These are phyloP conservation scores for Cystobasidium tubakii DNA, from an alignment of 768 basidiomycete species.

Conservation along the genomic window DNA sequence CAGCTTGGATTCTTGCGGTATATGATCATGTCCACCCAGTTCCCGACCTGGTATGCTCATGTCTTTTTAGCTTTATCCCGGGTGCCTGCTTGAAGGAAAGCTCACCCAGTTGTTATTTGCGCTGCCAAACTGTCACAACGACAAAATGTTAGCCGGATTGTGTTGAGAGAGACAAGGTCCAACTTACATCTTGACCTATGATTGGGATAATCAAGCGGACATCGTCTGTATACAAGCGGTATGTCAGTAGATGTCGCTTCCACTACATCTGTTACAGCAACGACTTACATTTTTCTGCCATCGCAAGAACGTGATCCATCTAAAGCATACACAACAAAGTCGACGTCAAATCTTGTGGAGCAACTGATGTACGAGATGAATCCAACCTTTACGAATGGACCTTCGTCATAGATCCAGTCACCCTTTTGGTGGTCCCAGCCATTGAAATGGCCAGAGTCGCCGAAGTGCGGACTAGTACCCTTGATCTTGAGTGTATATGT, in stretches of 20 bases:
- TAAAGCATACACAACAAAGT: neutral
- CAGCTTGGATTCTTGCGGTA: conserved; percentile 33
- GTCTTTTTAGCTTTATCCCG: neutral
- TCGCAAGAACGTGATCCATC: conserved; percentile 22
- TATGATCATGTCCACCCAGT: conserved; percentile 28
- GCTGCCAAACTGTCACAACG: conserved; percentile 24
- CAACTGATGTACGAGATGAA: neutral
- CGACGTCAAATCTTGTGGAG: neutral
- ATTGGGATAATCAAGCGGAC: conserved; percentile 30
- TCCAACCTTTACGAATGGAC: conserved; percentile 5
- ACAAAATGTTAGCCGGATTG: neutral
- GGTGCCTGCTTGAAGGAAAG: neutral
- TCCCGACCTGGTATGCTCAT: conserved; percentile 6
- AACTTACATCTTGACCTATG: conserved; percentile 23
- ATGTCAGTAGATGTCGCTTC: neutral
- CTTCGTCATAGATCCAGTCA: conserved; percentile 32
- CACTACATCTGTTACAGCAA: too few relatives aligned
- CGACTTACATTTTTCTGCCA: conserved; percentile 22
- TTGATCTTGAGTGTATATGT: conserved; percentile 30
- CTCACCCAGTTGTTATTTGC: conserved; percentile 30
- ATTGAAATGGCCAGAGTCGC: conserved; percentile 30
- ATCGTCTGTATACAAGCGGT: conserved; percentile 22
- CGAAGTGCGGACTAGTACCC: conserved; percentile 32
- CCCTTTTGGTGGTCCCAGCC: conserved; percentile 30
- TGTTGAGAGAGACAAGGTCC: neutral